Evolutionary conservation across 371 early-diverging fungal species (phyloP), one percentile per base, ranked within the genome.

Genomic region (Mortierella sp.): DNA sequence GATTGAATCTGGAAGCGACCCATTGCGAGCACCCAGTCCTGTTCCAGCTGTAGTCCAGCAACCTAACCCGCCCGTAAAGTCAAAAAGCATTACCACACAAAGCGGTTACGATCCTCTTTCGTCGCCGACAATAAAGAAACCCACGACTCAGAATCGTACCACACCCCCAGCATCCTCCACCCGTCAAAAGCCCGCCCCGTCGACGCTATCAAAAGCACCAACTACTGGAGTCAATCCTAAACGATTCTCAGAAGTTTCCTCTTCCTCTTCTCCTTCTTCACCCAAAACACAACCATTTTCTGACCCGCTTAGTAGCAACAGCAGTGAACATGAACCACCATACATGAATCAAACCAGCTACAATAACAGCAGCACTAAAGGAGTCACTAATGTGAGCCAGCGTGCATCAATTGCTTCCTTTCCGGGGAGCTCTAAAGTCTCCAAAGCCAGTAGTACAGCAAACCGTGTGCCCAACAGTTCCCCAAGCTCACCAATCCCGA

Each of bases 231-330:
- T 11, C 22, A 65, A 33, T 43, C 36, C 67, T n/a, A 68, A 36
- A 9, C 58, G 69, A 6, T 41, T 65, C 8, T 55, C 69, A 50
- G 55, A 71, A 9, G 62, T 53, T 10, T 60, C 64, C 1, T 70
- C 79, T 13, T 70, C 50, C 40, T 67, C 79, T 0, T 52, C 73
- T 7, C 70, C 79, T 5, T 73, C 79, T 3, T 76, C 70, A 13
- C 67, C 76, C 1, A 15, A 53, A n/a, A 36, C 60, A 33, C 76
- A 65, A 2, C 57, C 63, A 4, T 76, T 76, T 36, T 50, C 68
- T 32, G 76, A 76, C 67, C 76, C 76, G 3, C 71, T 76, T 11
- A 32, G 47, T 58, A 53, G 50, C 43, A 13, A 53, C 21, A 68
- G 64, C 15, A 38, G 40, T 15, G 57, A 61, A 19, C 52, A 73